Base-by-base conservation (phyloP, 2,329 filamentous ascomycete genomes). In the Calonectria fujianensis region DNA sequence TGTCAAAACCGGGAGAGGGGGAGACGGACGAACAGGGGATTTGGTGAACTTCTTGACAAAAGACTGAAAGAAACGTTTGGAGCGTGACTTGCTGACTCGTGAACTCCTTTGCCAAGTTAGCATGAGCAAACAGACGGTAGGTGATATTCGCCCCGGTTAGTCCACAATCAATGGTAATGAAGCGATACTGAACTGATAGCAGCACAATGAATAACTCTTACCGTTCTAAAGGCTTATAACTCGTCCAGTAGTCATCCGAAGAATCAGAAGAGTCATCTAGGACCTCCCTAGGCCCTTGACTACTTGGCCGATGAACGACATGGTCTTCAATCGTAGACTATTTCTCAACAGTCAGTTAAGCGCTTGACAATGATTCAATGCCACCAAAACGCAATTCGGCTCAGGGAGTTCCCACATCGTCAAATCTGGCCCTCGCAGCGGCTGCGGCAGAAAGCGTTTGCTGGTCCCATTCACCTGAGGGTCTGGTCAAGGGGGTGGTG, bases 391-490 rank as follows among this genome's bases (percentile, higher is more conserved):
- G 54, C 32, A 39, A 39, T 14, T 39, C 18, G 32, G 54, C 54
- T 39, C 54, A 39, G 32, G 54, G 54, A 61, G 20, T 39, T 61
- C 54, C 32, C 54, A 61, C 54, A 61, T 61, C 54, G 10, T 39
- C 54, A 39, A n/a, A 3, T 37, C 20, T 24, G 54, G 54, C 29
- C 54, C 54, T 61, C 39, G 54, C 32, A 27, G 71, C 59, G 16
- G 75, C 77, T 13, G 78, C 78, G 57, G 78, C 71, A 70, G 72
- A 79, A 29, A 79, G 75, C 27, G 75, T 76, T 48, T 80, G 78
- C 75, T 61, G 78, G 52, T 80, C 74, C 78, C 78, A 80, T 77
- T 72, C 78, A 7, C 78, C 78, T 61, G 78, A 80, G 66, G 72
- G 75, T 70, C 75, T 61, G 74, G 72, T 79, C 39, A 72, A 39